phyloP scores from a whole-genome alignment of 257 asterid species.

The Solanum lycopersicoides region DNA sequence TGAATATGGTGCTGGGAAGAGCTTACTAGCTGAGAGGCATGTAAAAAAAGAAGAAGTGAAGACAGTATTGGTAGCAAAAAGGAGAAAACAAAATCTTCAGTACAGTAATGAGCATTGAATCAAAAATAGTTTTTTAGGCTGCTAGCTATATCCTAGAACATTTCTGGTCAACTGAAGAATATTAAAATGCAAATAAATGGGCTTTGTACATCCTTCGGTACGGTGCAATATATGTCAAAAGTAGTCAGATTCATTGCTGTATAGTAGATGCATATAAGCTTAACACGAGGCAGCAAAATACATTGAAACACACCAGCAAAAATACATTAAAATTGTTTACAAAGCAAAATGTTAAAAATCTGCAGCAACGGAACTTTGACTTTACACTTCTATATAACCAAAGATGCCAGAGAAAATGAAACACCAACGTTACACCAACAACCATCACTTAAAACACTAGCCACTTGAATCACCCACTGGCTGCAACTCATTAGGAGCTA shows the following conservation, averaged over 20 bases:
- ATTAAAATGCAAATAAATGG: neutral
- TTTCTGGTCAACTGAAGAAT: neutral
- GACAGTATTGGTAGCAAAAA: neutral
- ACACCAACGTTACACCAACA: neutral
- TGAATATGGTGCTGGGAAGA: neutral
- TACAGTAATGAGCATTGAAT: neutral
- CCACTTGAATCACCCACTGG: neutral
- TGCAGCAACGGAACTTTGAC: neutral
- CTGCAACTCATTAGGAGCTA: neutral
- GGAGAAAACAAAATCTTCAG: neutral
- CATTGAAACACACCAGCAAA: neutral
- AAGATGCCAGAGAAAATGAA: neutral
- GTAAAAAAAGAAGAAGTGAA: neutral
- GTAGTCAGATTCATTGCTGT: neutral
- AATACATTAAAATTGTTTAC: neutral
- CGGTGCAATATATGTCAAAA: neutral
- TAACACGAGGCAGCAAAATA: neutral
- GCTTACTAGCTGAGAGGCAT: neutral
- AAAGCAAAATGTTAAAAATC: neutral
- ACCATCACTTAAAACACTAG: neutral
- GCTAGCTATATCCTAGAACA: neutral
- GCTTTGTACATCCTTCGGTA: neutral
- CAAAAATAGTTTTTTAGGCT: neutral
- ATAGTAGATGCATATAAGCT: neutral
- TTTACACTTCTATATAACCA: neutral